These are phyloP conservation scores for Pestalotiopsis sp. DNA, from an alignment of 2,329 filamentous ascomycete species.

Conservation along the genomic window DNA sequence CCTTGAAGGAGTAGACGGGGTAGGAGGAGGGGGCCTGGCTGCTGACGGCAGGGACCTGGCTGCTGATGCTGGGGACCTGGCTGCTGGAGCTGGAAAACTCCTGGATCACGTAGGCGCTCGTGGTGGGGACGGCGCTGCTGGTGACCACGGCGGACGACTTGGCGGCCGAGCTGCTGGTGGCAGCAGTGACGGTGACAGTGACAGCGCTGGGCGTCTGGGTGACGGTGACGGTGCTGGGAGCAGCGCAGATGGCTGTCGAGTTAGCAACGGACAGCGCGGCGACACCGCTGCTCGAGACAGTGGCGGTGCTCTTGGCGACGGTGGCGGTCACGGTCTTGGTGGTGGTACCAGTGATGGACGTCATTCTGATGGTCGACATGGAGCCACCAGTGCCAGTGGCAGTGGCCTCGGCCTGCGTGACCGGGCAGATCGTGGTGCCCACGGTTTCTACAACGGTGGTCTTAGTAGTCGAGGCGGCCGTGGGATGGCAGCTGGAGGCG, in stretches of 20 bases:
- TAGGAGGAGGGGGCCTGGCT: not conserved
- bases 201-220: not conserved
- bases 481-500: not conserved
- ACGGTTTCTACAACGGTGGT: not conserved
- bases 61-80: no score
- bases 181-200: not conserved
- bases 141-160: not conserved
- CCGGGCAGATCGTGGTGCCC: not conserved
- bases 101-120: not conserved
- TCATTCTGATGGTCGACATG: not conserved
- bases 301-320: not conserved
- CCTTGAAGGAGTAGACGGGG: not conserved
- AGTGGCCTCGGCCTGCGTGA: not conserved
- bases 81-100: not conserved
- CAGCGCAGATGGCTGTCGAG: not conserved
- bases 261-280: not conserved
- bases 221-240: not conserved
- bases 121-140: not conserved
- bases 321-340: constrained; percentile 1
- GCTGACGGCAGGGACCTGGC: no score
- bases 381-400: not conserved
- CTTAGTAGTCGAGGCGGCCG: not conserved
- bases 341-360: not conserved
- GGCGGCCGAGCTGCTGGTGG: not conserved
- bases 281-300: not conserved